Evolutionary conservation across 495 filamentous ascomycete species (phyloP).

Genomic region (Lophiostoma macrostomum): DNA sequence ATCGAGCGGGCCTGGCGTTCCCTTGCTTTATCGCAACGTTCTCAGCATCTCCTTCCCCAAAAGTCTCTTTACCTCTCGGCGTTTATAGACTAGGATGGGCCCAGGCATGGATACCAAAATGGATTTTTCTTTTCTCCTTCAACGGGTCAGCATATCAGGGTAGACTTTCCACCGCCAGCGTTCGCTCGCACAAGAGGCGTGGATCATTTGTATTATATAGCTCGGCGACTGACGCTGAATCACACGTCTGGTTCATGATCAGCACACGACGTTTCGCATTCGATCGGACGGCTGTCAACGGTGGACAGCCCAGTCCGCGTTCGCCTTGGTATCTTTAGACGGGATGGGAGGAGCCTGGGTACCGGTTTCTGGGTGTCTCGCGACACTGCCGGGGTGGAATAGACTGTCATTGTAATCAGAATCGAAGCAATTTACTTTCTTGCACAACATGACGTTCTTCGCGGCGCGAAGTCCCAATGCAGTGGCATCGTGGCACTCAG

Average conservation of each 20-base stretch:
- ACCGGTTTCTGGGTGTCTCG: constrained; percentile 26
- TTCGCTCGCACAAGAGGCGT: constrained; percentile 26
- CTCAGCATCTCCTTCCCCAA: constrained; percentile 15
- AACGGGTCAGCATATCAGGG: constrained; percentile 24
- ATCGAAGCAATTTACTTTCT: constrained; percentile 24
- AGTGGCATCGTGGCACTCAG: too few relatives aligned
- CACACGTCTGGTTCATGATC: constrained; percentile 13
- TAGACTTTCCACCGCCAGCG: constrained; percentile 32
- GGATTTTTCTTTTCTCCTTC: constrained; percentile 24
- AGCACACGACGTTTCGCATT: constrained; percentile 25
- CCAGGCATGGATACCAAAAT: constrained; percentile 35
- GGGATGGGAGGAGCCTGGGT: constrained; percentile 26
- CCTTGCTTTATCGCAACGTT: constrained; percentile 16
- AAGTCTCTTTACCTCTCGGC: constrained; percentile 21
- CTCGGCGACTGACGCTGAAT: constrained; percentile 23
- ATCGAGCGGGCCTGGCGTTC: background rate
- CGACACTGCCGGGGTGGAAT: constrained; percentile 24
- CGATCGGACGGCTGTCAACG: constrained; percentile 21
- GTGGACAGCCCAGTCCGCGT: constrained; percentile 17
- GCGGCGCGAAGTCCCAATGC: too few relatives aligned
- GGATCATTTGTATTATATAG: constrained; percentile 31
- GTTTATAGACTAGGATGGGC: constrained; percentile 33
- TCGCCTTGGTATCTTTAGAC: constrained; percentile 7
- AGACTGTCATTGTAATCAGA: constrained; percentile 29
- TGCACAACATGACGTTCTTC: background rate